Conservation (phyloP, 257 asterid species). For the Ajuga chamaepitys region DNA sequence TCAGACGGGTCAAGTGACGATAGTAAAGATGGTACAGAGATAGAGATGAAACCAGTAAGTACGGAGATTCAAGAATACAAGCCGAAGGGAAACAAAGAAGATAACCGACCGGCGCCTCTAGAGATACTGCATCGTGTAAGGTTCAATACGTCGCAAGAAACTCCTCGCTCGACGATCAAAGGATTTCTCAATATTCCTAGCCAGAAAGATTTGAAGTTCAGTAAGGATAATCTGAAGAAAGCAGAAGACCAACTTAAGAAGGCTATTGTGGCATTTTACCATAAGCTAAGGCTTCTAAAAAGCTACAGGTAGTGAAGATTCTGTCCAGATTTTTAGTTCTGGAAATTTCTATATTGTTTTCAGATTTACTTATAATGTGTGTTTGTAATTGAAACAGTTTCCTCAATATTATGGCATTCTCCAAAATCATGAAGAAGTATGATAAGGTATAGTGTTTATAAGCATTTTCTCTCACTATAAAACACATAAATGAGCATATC, state of each 20-base stretch:
- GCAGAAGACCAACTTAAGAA: slow-evolving; percentile 35
- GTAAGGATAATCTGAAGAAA: slow-evolving; percentile 33
- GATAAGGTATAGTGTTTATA: slow-evolving; percentile 35
- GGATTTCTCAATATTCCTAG: slow-evolving; percentile 28
- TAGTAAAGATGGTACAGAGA: not conserved
- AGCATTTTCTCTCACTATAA: not conserved
- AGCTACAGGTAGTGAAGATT: slow-evolving; percentile 34
- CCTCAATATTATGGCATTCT: slow-evolving; percentile 44
- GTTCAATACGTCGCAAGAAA: slow-evolving; percentile 24
- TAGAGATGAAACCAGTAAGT: slow-evolving; percentile 11
- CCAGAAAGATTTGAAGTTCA: slow-evolving; percentile 36
- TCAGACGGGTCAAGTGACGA: slow-evolving; percentile 8
- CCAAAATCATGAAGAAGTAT: slow-evolving; percentile 56
- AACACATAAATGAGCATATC: too few relatives aligned
- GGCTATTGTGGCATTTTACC: slow-evolving; percentile 44
- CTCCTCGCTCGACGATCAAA: slow-evolving; percentile 39
- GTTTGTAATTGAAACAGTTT: slow-evolving; percentile 28
- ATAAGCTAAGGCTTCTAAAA: slow-evolving; percentile 41
- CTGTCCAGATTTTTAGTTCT: too few relatives aligned
- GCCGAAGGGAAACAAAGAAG: not conserved
- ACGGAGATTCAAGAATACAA: slow-evolving; percentile 4
- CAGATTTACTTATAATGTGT: not conserved
- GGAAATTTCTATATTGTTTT: not conserved
- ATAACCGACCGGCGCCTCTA: slow-evolving; percentile 20
- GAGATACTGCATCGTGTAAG: slow-evolving; percentile 34